A percentile compares a stretch with the other conserved stretches of the same genome.
These are phyloP conservation scores for Ophiostoma triangulosporum DNA, from an alignment of 2,329 filamentous ascomycete genomes.

Conservation along the genomic window DNA sequence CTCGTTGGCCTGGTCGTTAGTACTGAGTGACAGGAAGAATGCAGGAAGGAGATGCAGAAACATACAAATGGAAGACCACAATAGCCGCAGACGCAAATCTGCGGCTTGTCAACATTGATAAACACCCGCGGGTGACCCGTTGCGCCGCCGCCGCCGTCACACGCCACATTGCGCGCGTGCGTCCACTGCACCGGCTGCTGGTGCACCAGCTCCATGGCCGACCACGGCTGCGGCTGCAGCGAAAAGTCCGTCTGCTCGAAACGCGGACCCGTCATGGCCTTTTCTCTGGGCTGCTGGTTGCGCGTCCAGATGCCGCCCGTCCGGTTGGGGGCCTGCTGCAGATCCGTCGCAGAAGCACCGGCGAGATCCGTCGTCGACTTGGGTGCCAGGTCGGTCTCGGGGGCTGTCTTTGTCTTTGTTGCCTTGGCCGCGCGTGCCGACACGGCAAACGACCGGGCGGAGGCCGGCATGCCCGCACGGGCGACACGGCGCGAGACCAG, in stretches of 20 bases:
- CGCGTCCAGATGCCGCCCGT: conserved; percentile 61
- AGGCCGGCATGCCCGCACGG: neutral
- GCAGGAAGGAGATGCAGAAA: conserved; percentile 8
- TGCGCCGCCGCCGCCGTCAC: conserved; percentile 84
- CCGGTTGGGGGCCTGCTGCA: conserved; percentile 78
- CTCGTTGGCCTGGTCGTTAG: conserved; percentile 59
- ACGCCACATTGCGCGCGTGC: conserved; percentile 66
- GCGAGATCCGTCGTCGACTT: conserved; percentile 26
- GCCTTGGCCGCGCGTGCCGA: conserved; percentile 35
- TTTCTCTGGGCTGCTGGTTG: conserved; percentile 66
- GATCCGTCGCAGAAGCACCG: conserved; percentile 2
- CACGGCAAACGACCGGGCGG: conserved; percentile 34
- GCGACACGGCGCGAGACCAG: conserved; percentile 27
- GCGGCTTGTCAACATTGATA: conserved; percentile 95
- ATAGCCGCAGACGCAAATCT: conserved; percentile 80
- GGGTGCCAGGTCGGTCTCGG: conserved; percentile 25
- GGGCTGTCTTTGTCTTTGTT: conserved; percentile 23
- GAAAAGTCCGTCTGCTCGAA: conserved; percentile 97
- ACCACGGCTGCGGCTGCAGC: conserved; percentile 70
- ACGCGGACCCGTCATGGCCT: conserved; percentile 84
- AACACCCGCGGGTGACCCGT: conserved; percentile 85
- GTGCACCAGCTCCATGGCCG: conserved; percentile 93
- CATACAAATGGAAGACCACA: conserved; percentile 88
- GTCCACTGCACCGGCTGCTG: conserved; percentile 90
- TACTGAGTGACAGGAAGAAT: neutral